phyloP scores from a whole-genome alignment of 192 early-diverging fungal species.

The Backusella luteola region DNA sequence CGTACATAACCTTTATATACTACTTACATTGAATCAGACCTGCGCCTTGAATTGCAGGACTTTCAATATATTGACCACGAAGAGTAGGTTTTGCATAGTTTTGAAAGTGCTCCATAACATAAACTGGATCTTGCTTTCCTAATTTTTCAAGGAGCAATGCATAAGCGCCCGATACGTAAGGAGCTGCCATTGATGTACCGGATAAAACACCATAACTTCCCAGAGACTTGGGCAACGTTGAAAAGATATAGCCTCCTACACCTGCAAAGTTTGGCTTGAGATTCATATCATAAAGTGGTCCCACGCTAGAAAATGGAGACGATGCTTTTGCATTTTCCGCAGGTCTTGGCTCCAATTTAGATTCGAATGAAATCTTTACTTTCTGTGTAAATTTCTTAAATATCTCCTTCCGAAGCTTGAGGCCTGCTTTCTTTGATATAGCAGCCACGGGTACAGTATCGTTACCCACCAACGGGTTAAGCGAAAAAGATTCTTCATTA shows the following conservation, averaged over 20 bases:
- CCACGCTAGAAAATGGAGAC: conserved; percentile 73
- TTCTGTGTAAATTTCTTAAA: conserved; percentile 18
- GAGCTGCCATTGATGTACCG: conserved; percentile 64
- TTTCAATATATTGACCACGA: conserved; percentile 16
- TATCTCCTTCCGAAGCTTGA: conserved; percentile 38
- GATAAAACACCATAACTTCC: conserved; percentile 45
- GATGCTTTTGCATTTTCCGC: conserved; percentile 57
- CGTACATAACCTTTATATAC: background rate
- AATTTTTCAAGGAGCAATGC: conserved; percentile 44
- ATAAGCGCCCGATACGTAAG: conserved; percentile 49
- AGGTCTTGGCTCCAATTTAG: conserved; percentile 40
- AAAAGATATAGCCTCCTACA: conserved; percentile 53
- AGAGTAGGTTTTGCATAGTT: conserved; percentile 32
- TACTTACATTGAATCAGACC: conserved; percentile 46
- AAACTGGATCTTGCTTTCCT: conserved; percentile 20
- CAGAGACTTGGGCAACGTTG: conserved; percentile 40
- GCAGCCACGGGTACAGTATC: conserved; percentile 53
- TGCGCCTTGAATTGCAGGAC: conserved; percentile 46
- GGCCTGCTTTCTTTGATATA: conserved; percentile 50
- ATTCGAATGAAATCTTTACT: conserved; percentile 34
- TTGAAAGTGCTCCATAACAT: conserved; percentile 34
- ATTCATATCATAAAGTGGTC: conserved; percentile 66
- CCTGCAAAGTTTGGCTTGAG: conserved; percentile 52
- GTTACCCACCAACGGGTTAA: conserved; percentile 25
- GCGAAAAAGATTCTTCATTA: conserved; percentile 14